Evolutionary conservation across 805 yeast species (phyloP), one percentile per base, ranked within the genome.

Genomic region (Wickerhamiella azymoides): DNA sequence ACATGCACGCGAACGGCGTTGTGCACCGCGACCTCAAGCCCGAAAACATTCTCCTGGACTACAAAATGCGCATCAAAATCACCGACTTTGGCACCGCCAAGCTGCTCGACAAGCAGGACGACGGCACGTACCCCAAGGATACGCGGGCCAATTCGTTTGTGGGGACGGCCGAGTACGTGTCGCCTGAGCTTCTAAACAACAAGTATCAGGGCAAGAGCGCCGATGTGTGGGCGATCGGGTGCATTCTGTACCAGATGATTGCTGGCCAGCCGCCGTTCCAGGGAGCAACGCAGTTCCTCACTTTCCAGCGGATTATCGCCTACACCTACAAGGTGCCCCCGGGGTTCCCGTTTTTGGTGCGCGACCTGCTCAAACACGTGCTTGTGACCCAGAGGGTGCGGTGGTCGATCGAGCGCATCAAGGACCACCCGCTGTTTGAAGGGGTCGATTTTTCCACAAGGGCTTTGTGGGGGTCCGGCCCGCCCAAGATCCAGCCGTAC

Each of bases 21-120:
- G 82, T 92, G 16, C 98, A 89, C 60, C 71, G 98, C 50, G 98
- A 92, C 63, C 66, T 92, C 56, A 89, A 89, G 62, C 98, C 98
- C 0, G 98, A 89, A 57, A 89, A 89, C 59, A 82, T 89, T 41
- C 62, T 89, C 53, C 73, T 92, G 40, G 89, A 83, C 57, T 77
- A 77, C 50, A 92, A 84, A 47, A 84, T 88, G 74, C 79, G 84
- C 56, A 65, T 92, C 49, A 85, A 88, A 73, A 79, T 92, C 47
- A 92, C 97, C 1, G 98, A 92, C 64, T 92, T 92, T 62, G 98
- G 98, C 10, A 94, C 97, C n/a, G 98, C 97, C 1, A 85, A 84
- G 60, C 67, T 84, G 5, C 64, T 84, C 13, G 74, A 73, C 26
- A 43, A 47, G 24, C 53, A 54, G 19, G 46, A 48, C 26, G 68